Base-by-base conservation (phyloP, 1,284 basidiomycete genomes). In the Heterobasidion annosum region DNA sequence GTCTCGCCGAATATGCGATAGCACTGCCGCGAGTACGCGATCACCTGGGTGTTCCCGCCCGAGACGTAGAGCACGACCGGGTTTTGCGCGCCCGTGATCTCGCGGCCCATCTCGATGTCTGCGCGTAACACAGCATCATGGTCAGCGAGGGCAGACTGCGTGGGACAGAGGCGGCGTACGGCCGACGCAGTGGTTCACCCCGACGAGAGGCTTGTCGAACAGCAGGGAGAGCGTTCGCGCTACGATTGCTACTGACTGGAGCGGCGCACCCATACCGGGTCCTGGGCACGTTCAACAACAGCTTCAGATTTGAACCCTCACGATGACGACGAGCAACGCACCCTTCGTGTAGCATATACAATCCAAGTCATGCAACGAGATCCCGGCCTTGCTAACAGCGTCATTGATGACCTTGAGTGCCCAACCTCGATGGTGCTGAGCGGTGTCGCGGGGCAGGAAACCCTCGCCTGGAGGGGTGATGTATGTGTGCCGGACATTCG, bases 1-100 rank as follows among this genome's bases (percentile, higher is more conserved):
- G 97, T 99, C 71, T 99, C 97, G 32, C 97, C 97, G 68, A 99
- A 99, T 61, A 99, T 99, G 48, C 97, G 84, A 68, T 99, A 99
- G 58, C 93, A 83, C 66, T 98, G 93, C 61, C 93, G 88, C 16
- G 93, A 97, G 69, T 99, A 99, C 1, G 97, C 97, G 60, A 99
- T 98, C 35, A 99, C 95, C 70, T 99, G 97, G 0, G 97, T 99
- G 70, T 99, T 99, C 9, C 97, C 97, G 13, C 97, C 97, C 0
- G 95, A 98, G 10, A 99, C 97, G 67, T 99, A 99, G 35, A 99
- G 83, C 1, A 99, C 95, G 62, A 99, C 89, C 0, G 97, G 97
- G 64, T 98, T 97, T 56, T 85, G 83, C 1, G 97, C 95, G 37
- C 88, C 88, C 0, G 97, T 99, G 61, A 99, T 93, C 60, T 93